These are phyloP conservation scores for Benincasa hispida DNA, from an alignment of 306 rosid species.

Conservation along the genomic window DNA sequence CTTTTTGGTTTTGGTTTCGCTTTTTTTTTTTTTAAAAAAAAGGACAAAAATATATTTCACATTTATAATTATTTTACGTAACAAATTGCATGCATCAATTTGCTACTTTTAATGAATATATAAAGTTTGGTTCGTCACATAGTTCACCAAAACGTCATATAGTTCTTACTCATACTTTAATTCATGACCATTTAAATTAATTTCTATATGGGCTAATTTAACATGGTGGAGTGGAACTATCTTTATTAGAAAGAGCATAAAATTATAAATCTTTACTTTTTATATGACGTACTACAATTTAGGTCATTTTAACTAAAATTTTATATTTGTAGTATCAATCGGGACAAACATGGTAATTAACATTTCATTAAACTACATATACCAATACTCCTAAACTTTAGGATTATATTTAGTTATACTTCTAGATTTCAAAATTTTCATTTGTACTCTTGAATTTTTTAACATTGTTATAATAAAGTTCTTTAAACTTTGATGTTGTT, in stretches of 20 bases:
- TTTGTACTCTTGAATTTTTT: too few species aligned
- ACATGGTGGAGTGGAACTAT: not conserved
- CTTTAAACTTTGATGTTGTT: too few species aligned
- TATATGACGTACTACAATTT: not conserved
- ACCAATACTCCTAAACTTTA: too few species aligned
- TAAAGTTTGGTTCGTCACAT: not conserved
- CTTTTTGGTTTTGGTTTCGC: not conserved
- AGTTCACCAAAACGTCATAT: not conserved
- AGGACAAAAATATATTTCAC: not conserved
- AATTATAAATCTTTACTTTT: too few species aligned
- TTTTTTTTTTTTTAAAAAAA: not conserved
- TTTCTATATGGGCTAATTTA: not conserved
- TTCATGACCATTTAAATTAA: not conserved
- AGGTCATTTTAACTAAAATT: too few species aligned
- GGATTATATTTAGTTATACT: too few species aligned
- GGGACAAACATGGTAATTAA: too few species aligned
- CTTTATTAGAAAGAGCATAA: not conserved
- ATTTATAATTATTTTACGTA: not conserved
- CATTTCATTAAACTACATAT: fast-evolving
- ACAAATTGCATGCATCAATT: conserved; percentile 1
- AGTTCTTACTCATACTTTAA: not conserved
- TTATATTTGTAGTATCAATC: too few species aligned
- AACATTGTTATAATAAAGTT: too few species aligned
- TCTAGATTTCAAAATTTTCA: too few species aligned
- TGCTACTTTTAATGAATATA: not conserved